A percentile compares a stretch with the other conserved stretches of the same genome.
Evolutionary conservation across 129 eudicot species (phyloP).

Genomic region (Flaveria robusta): DNA sequence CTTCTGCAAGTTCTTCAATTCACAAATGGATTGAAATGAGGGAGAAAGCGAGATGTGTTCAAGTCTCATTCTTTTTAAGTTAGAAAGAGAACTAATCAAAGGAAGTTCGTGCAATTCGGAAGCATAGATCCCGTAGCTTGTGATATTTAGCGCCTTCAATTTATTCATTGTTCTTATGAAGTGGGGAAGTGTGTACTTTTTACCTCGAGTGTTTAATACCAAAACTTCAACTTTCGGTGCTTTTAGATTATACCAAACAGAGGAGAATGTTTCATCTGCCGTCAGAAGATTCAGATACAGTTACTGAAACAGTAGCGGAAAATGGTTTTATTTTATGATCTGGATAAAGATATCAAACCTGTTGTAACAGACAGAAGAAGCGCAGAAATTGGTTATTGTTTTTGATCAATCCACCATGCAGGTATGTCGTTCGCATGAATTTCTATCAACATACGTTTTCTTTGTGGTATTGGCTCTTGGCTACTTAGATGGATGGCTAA

Average conservation of each 20-base stretch:
- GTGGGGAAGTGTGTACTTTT: conserved; percentile 36
- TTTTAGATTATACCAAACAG: conserved; percentile 45
- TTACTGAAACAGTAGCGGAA: conserved; percentile 22
- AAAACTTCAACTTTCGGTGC: conserved; percentile 48
- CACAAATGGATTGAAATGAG: conserved; percentile 25
- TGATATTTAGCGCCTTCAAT: conserved; percentile 45
- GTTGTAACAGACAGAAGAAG: conserved; percentile 42
- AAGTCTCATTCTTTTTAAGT: conserved; percentile 39
- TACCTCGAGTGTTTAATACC: conserved; percentile 41
- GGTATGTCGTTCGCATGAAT: conserved; percentile 42
- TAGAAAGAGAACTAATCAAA: conserved; percentile 12
- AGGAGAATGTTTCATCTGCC: conserved; percentile 49
- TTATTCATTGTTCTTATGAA: conserved; percentile 34
- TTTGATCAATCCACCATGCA: conserved; percentile 37
- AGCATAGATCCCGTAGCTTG: conserved; percentile 44
- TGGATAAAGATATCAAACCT: conserved; percentile 24
- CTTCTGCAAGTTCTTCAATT: conserved; percentile 41
- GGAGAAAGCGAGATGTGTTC: conserved; percentile 45
- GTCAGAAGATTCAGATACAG: background rate
- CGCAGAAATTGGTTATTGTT: conserved; percentile 27
- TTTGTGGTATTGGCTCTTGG: conserved; percentile 36
- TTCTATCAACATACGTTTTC: conserved; percentile 40
- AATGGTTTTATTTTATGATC: conserved; percentile 20
- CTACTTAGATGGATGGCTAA: conserved; percentile 41
- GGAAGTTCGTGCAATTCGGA: conserved; percentile 27